phyloP scores from a whole-genome alignment of 2,329 filamentous ascomycete species.

The Talaromyces sp. region DNA sequence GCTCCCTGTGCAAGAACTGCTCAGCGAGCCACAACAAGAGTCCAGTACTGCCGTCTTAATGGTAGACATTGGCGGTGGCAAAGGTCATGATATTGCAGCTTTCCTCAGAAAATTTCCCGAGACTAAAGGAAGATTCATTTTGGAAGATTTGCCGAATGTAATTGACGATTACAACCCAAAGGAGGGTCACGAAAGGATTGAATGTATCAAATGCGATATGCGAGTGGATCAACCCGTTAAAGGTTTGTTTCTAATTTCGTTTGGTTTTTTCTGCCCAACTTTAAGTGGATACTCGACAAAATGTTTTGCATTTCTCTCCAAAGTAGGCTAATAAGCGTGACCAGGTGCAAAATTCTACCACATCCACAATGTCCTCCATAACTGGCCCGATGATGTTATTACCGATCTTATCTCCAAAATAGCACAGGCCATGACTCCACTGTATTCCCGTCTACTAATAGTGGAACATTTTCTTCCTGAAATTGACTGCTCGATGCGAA shows the following conservation, averaged over 20 bases:
- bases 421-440: constrained; percentile 24
- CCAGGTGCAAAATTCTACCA: constrained; percentile 15
- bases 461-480: constrained; percentile 40
- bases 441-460: constrained; percentile 35
- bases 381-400: constrained; percentile 17
- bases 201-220: constrained; percentile 19
- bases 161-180: constrained; percentile 16
- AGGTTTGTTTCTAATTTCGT: constrained; percentile 14
- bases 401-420: constrained; percentile 19
- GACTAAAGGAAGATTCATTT: constrained; percentile 37
- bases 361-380: constrained; percentile 20
- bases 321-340: neutral
- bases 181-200: constrained; percentile 6
- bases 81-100: constrained; percentile 16
- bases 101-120: constrained; percentile 31
- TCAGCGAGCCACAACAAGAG: constrained; percentile 10
- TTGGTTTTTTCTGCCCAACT: constrained; percentile 8
- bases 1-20: constrained; percentile 17
- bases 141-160: constrained; percentile 46
- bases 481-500: constrained; percentile 19
- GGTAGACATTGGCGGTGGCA: constrained; percentile 26
- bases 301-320: neutral
- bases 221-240: constrained; percentile 6
- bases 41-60: constrained; percentile 12
- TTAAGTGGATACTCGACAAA: neutral